Base-by-base conservation (phyloP, 495 filamentous ascomycete species). In the Podospora comata region DNA sequence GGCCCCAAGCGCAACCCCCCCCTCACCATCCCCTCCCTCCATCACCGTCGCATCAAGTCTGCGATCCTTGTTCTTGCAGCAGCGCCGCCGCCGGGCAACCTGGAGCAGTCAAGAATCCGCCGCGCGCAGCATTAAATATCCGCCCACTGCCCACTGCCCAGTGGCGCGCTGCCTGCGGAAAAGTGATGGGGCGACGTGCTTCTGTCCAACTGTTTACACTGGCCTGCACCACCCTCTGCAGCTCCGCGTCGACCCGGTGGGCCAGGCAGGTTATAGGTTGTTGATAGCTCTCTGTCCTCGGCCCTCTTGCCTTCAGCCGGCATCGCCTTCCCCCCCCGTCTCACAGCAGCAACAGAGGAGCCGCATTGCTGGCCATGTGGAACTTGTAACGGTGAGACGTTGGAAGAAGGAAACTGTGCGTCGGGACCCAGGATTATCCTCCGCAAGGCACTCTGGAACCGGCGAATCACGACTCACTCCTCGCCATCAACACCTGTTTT, bases 321-420 rank as follows among this genome's bases (percentile, higher is more conserved):
- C 68, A 53, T 34, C 58, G 18, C 20, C 2, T 60, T 0, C 23
- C 1, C 23, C 1, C 44, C 63, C 64, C 28, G 56, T 69, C 34
- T n/a, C 67, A 65, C 70, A 56, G 60, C 67, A 71, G 16, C 32
- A 55, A 23, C 28, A 23, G 56, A 64, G 23, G 68, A 60, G 71
- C 70, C 70, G 76, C 73, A 74, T 77, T 72, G 72, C 72, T 74
- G 71, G 77, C 72, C 76, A 79, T 79, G 76, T 76, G 76, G 72
- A 67, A 63, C 72, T 62, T 63, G 65, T 66, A 62, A 73, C 71
- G 68, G 67, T 72, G 67, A 71, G 59, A 71, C 70, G 64, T 70
- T 70, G 68, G 68, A 73, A 71, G 68, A 69, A 32, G 62, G 60
- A 68, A 68, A 39, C 55, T 65, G 56, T 30, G 54, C 39, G 19